Evolutionary conservation across 129 eudicot species (phyloP), one percentile per base, ranked within the genome.

Genomic region (Centaurea solstitialis): DNA sequence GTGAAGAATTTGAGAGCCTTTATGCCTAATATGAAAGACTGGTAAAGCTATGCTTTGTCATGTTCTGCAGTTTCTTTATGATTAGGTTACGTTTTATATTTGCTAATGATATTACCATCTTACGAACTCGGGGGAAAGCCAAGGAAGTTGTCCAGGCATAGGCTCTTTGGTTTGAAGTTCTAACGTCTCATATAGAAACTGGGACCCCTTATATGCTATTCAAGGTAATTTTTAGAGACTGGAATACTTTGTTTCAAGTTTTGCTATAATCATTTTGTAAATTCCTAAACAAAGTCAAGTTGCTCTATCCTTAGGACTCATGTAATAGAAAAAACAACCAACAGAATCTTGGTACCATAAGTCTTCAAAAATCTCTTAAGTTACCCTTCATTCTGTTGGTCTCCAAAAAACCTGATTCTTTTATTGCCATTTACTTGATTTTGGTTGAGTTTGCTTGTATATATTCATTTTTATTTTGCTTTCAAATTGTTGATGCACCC

Each of bases 191-290:
- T 73, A 88, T 95, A 6, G 99, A 95, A 89, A 95, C 99, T 30
- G 97, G 99, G 61, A 95, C 99, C 9, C 99, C 99, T 83, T 95
- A 92, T 81, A 95, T 95, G 99, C 88, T 95, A 17, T 95, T 89
- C 74, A 95, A 95, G 99, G 99, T 95, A 61, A 68, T 39, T 30
- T 57, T 26, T 38, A 24, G 24, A 50, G 7, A 12, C 33, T 11
- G 13, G 5, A 26, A 57, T 12, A 37, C 78, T 22, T 57, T 23
- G 75, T 68, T 17, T 67, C 57, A 43, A 3, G 61, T 74, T 28
- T 53, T 66, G 4, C 72, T 9, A 10, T 53, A 68, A 38, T 84
- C 22, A 6, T n/a, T 21, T 11, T 30, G 9, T 15, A 8, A 21
- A 23, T 53, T 17, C 20, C 13, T 59, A 40, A n/a, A 24, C 6